These are phyloP conservation scores for Backusella macrospora DNA, from an alignment of 192 early-diverging fungal species.

Conservation along the genomic window DNA sequence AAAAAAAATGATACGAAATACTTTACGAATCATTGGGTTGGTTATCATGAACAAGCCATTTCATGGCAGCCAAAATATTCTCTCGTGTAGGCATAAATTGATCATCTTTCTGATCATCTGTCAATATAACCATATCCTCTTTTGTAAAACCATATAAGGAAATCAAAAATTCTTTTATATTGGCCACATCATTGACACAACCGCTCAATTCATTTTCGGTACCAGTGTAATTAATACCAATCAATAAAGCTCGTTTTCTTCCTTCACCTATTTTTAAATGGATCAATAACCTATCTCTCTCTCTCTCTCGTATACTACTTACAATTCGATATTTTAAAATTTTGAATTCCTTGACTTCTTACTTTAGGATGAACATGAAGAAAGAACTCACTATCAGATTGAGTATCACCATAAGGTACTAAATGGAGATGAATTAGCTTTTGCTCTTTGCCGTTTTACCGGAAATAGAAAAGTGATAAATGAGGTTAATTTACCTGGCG, in stretches of 20 bases:
- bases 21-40: conserved; percentile 72
- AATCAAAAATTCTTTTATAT: conserved; percentile 74
- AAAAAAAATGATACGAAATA: too few relatives aligned
- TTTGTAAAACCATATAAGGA: conserved; percentile 65
- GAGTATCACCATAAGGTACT: conserved; percentile 17
- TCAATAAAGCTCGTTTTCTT: conserved; percentile 81
- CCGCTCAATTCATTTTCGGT: conserved; percentile 65
- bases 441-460: conserved; percentile 5
- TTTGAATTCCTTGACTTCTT: conserved; percentile 24
- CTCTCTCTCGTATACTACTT: neutral
- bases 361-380: conserved; percentile 29
- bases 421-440: neutral
- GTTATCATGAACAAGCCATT: conserved; percentile 73
- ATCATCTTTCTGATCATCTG: conserved; percentile 72
- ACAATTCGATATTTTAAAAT: conserved; percentile 57
- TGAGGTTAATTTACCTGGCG: neutral
- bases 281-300: neutral
- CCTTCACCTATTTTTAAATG: conserved; percentile 44
- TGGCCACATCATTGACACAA: conserved; percentile 82
- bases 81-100: conserved; percentile 66
- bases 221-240: conserved; percentile 90
- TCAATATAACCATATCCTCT: conserved; percentile 71
- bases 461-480: neutral
- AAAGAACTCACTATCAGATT: conserved; percentile 10
- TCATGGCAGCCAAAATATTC: conserved; percentile 78